Base-by-base conservation (phyloP, 192 early-diverging fungal species). In the Diversispora eburnea region DNA sequence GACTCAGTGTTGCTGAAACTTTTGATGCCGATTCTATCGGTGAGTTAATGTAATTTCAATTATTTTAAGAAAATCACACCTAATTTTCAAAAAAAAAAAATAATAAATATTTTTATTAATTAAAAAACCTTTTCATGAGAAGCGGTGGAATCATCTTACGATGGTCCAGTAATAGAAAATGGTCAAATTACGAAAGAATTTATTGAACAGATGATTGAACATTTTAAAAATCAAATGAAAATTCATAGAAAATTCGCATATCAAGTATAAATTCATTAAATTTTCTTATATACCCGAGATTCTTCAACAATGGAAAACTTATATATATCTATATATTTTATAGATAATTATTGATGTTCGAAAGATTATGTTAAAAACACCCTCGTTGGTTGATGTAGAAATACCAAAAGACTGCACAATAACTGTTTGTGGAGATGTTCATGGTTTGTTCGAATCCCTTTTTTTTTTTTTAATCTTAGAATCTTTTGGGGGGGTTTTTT, bases 361-460 rank as follows among this genome's bases (percentile, higher is more conserved):
- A 76, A 79, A 86, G 65, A 80, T 90, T 49, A 91, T 99, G 79
- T 84, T 91, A 66, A 78, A 87, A 45, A 78, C 89, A 19, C 87
- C 91, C 19, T 91, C 93, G 45, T 86, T 99, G 57, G 89, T 96
- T 19, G 95, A 98, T 77, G 86, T 97, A 13, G 67, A 78, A 1
- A 89, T 99, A 25, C 94, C 95, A 12, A 79, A 83, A 22, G 88
- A 84, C 47, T 78, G 75, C 62, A 88, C 86, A 72, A 70, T 99
- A 39, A 99, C 95, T 5, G 93, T 99, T 17, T 98, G 96, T 78
- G 98, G 98, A 67, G 98, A 99, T 76, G 93, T 98, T 52, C 98
- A 99, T 76, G 98, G 87, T 78, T 78, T 9, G 41, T 43, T 54
- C 39, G 8, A 49, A 25, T n/a, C 2, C 15, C 20, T 49, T 67